phyloP scores from a whole-genome alignment of 78 protist genomes.

The Dictyostelium citrinum region DNA sequence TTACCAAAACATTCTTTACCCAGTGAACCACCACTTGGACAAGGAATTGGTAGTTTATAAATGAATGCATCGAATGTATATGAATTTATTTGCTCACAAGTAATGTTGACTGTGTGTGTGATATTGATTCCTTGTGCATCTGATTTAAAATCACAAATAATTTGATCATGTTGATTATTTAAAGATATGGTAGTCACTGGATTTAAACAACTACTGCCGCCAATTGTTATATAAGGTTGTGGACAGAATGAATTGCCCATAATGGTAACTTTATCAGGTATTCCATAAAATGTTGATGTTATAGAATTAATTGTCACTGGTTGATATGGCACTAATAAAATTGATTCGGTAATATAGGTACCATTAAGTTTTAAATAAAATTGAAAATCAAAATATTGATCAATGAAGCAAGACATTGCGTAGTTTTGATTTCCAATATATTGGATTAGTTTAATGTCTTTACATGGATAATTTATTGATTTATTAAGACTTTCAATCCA shows the following conservation, averaged over 20 bases:
- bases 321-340: not conserved
- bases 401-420: not conserved
- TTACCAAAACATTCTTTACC: not conserved
- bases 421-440: not conserved
- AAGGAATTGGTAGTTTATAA: not conserved
- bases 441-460: not conserved
- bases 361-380: not conserved
- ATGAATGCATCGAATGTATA: not conserved
- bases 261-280: slow-evolving; percentile 1
- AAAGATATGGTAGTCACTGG: not conserved
- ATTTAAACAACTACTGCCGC: not conserved
- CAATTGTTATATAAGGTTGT: not conserved
- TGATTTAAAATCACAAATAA: not conserved
- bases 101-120: not conserved
- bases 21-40: not conserved
- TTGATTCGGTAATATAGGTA: not conserved
- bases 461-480: not conserved
- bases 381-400: not conserved
- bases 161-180: not conserved
- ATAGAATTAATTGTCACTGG: not conserved
- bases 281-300: slow-evolving; percentile 16
- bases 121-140: not conserved
- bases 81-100: not conserved
- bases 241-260: not conserved
- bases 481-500: not conserved